Conservation (phyloP, 495 filamentous ascomycete genomes). For the Aspergillus bertholletiae region DNA sequence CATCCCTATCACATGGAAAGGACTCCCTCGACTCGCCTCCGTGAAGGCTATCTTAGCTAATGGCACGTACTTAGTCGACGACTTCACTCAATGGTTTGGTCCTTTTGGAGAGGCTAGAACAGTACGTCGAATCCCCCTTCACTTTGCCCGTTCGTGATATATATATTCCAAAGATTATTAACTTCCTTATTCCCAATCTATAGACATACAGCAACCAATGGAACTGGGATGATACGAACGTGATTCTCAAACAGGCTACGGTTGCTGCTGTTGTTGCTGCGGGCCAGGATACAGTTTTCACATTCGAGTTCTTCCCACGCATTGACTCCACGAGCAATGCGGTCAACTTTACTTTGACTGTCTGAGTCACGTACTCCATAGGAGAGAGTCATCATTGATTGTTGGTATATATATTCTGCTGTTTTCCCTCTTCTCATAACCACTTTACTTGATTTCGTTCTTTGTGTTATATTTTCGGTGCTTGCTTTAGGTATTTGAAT, state of each 20-base stretch:
- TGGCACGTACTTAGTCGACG: conserved; percentile 50
- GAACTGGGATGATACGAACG: conserved; percentile 42
- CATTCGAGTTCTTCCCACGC: conserved; percentile 51
- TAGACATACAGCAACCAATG: conserved; percentile 49
- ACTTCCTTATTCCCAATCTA: not conserved
- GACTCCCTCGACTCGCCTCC: conserved; percentile 43
- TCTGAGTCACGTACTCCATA: conserved; percentile 23
- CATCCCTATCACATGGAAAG: conserved; percentile 52
- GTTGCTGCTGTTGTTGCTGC: conserved; percentile 45
- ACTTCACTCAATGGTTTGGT: conserved; percentile 55
- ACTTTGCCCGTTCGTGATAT: not conserved
- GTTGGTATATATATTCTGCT: no score
- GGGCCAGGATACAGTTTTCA: conserved; percentile 43
- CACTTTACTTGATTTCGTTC: not conserved
- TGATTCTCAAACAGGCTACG: conserved; percentile 41
- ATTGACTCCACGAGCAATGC: conserved; percentile 33
- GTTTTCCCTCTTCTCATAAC: no score
- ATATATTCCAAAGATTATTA: not conserved
- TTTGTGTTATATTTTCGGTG: not conserved
- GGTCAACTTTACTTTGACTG: conserved; percentile 45
- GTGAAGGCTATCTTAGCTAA: conserved; percentile 50
- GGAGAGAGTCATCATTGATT: no score
- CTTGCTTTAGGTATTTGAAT: no score
- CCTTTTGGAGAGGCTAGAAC: conserved; percentile 49
- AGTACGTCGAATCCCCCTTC: conserved; percentile 19